Evolutionary conservation across 2,329 filamentous ascomycete species (phyloP).

Genomic region (Fusarium torreyae): DNA sequence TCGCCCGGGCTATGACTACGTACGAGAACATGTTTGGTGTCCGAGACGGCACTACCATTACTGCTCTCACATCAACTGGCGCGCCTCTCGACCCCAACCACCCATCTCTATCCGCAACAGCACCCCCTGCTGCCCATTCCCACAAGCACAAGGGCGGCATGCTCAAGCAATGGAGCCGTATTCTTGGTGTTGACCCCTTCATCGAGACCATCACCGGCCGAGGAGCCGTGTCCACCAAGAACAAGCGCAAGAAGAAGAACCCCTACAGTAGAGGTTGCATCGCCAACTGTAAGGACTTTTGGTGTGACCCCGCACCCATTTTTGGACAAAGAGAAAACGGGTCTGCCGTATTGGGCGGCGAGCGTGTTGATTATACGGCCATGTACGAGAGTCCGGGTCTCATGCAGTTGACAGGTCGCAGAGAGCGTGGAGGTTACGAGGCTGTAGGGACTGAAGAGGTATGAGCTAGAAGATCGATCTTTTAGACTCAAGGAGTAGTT

Average conservation of each 20-base stretch:
- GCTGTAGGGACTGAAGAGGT: slow-evolving; percentile 71
- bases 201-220: slow-evolving; percentile 91
- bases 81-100: slow-evolving; percentile 78
- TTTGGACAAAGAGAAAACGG: slow-evolving; percentile 84
- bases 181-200: slow-evolving; percentile 94
- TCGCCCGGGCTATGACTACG: slow-evolving; percentile 93
- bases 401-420: slow-evolving; percentile 70
- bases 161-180: slow-evolving; percentile 83
- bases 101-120: slow-evolving; percentile 70
- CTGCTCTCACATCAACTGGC: slow-evolving; percentile 84
- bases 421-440: slow-evolving; percentile 73
- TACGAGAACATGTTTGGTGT: slow-evolving; percentile 96
- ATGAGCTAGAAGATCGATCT: slow-evolving; percentile 35
- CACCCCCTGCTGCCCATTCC: slow-evolving; percentile 61
- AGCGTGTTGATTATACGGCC: slow-evolving; percentile 86
- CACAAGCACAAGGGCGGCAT: slow-evolving; percentile 75
- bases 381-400: slow-evolving; percentile 88
- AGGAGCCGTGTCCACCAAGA: slow-evolving; percentile 73
- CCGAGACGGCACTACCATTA: slow-evolving; percentile 72
- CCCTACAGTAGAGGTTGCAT: slow-evolving; percentile 87
- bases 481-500: slow-evolving; percentile 23
- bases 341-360: slow-evolving; percentile 81
- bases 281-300: slow-evolving; percentile 97
- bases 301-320: slow-evolving; percentile 88
- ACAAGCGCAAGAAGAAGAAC: slow-evolving; percentile 75